Base-by-base conservation (phyloP, 23 red algal genomes). In the Gracilaria gracilis region DNA sequence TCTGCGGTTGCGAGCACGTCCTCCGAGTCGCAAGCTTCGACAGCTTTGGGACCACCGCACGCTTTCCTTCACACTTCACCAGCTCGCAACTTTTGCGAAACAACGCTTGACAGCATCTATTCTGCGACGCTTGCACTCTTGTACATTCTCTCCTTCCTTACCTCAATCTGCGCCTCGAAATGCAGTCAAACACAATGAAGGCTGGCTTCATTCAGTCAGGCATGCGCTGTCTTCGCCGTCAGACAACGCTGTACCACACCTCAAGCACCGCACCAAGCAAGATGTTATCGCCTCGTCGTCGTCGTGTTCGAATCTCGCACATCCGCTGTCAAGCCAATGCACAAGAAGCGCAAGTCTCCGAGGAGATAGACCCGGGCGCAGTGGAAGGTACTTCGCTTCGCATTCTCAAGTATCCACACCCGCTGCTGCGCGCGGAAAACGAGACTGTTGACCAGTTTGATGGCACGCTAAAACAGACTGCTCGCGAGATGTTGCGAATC, bases 351-450 rank as follows among this genome's bases (percentile, higher is more conserved):
- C 19, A 31, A 69, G 31, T 86, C 37, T 81, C 66, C 55, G 81
- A 78, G 17, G 90, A 93, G 67, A 57, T 85, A 58, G 90, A 93
- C 72, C 90, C 90, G 31, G 90, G 90, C 4, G 58, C 39, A 34
- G 90, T 93, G 42, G 79, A 72, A 21, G 95, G 95, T 46, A 94
- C 91, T 34, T 42, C 48, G 2, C 77, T 98, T 19, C 82, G 89
- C 73, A 81, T 98, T 20, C 84, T 98, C 21, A 81, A 86, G 35
- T 98, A 98, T 84, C 97, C 97, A 15, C 66, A 93, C n/a, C 93
- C 89, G 9, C 48, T 73, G 9, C 84, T 98, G 59, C 94, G 97
- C 36, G 93, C 91, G 5, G 79, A 77, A 31, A 98, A 98, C 85
- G 82, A 57, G 20, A 79, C 71, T 44, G 37, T 90, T 17, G 85